These are phyloP conservation scores for Penicillium riverlandense DNA, from an alignment of 495 filamentous ascomycete genomes.

Conservation along the genomic window DNA sequence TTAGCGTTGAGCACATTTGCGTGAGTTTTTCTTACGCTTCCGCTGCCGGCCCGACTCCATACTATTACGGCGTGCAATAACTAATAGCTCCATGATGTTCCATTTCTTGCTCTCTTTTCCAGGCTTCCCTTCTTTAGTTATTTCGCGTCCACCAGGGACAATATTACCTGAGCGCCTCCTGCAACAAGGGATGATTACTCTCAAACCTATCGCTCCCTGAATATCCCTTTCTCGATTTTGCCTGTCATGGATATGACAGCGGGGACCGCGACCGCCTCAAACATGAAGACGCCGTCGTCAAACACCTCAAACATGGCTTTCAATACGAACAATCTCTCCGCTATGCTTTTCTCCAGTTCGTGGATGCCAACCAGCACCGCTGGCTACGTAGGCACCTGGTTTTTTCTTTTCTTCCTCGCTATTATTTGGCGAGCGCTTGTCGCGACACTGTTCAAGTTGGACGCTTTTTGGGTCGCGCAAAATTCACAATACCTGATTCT, in stretches of 20 bases:
- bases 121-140: no score
- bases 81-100: no score
- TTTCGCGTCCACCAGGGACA: no score
- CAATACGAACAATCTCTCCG: conserved; percentile 60
- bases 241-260: not conserved
- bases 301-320: conserved; percentile 28
- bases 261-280: conserved; percentile 16
- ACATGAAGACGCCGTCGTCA: conserved; percentile 6
- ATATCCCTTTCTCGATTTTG: not conserved
- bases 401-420: conserved; percentile 74
- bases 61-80: not conserved
- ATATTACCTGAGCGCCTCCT: no score
- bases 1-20: conserved; percentile 4
- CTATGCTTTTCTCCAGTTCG: conserved; percentile 61
- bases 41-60: not conserved
- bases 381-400: conserved; percentile 75
- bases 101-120: not conserved
- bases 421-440: conserved; percentile 59
- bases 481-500: no score
- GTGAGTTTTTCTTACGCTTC: not conserved
- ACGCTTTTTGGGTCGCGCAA: conserved; percentile 17
- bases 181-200: no score
- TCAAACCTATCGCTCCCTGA: no score
- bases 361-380: conserved; percentile 68
- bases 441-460: conserved; percentile 46